Percentiles rank a stretch among this genome's conserved stretches.
Evolutionary conservation across 164 flowering plant genomes (phyloP).

Genomic region (Vitis riparia): DNA sequence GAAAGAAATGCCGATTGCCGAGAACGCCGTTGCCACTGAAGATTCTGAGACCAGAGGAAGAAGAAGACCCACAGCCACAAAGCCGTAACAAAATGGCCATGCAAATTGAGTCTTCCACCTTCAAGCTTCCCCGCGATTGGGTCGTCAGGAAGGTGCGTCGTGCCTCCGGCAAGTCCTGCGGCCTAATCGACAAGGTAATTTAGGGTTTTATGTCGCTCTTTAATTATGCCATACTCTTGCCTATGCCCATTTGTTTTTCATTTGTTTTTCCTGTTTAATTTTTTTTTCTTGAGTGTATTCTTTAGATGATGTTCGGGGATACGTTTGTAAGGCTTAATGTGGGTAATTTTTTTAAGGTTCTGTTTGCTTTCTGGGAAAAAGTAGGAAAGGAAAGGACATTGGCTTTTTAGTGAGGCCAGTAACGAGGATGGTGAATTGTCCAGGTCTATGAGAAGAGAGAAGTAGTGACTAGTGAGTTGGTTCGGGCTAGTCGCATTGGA

Average conservation of each 20-base stretch:
- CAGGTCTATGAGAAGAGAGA: too few species aligned
- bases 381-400: too few species aligned
- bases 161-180: neutral
- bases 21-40: neutral
- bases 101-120: constrained; percentile 1
- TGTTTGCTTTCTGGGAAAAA: too few species aligned
- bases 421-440: too few species aligned
- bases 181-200: constrained; percentile 27
- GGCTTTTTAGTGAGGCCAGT: too few species aligned
- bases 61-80: neutral
- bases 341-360: too few species aligned
- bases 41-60: neutral
- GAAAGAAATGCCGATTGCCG: neutral
- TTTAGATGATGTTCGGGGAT: too few species aligned
- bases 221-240: neutral
- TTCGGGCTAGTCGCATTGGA: too few species aligned
- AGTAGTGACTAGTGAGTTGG: too few species aligned
- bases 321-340: too few species aligned
- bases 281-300: neutral
- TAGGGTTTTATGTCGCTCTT: neutral
- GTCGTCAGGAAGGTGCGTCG: constrained; percentile 22
- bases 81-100: constrained; percentile 1
- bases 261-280: neutral
- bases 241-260: neutral
- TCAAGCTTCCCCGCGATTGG: constrained; percentile 30